phyloP scores from a whole-genome alignment of 495 filamentous ascomycete genomes.

The Penicillium macrosclerotiorum region DNA sequence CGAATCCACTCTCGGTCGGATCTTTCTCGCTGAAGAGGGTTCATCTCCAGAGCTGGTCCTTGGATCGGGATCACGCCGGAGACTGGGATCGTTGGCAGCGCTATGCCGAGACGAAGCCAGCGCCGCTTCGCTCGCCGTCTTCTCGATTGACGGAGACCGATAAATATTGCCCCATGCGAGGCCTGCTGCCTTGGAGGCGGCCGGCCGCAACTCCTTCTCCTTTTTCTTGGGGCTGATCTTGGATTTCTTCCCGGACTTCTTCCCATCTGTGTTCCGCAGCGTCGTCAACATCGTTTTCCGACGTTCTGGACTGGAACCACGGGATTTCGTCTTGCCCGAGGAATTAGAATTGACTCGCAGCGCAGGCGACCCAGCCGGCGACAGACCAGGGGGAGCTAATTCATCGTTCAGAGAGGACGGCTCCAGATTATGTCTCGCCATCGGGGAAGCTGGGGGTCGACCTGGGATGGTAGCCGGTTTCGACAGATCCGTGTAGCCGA shows the following conservation, averaged over 20 bases:
- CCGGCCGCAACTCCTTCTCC: constrained; percentile 42
- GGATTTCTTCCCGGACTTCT: constrained; percentile 54
- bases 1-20: constrained; percentile 3
- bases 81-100: constrained; percentile 23
- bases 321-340: constrained; percentile 49
- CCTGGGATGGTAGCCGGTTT: constrained; percentile 65
- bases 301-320: constrained; percentile 80
- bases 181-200: constrained; percentile 82
- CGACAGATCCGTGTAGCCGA: constrained; percentile 73
- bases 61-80: constrained; percentile 25
- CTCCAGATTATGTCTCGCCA: constrained; percentile 51
- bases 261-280: constrained; percentile 60
- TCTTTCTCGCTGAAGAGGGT: constrained; percentile 6
- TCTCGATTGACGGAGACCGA: constrained; percentile 31
- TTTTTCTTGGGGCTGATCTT: constrained; percentile 33
- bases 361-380: constrained; percentile 26
- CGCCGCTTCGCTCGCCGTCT: constrained; percentile 34
- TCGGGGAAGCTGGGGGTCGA: constrained; percentile 48
- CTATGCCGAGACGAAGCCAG: constrained; percentile 32
- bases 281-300: constrained; percentile 79
- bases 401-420: constrained; percentile 17
- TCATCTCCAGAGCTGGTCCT: constrained; percentile 32
- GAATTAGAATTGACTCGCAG: constrained; percentile 39
- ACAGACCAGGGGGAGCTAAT: constrained; percentile 2
- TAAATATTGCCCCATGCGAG: constrained; percentile 73